Evolutionary conservation across 2,329 filamentous ascomycete genomes (phyloP), one percentile per base, ranked within the genome.

Genomic region (Talaromyces sp.): DNA sequence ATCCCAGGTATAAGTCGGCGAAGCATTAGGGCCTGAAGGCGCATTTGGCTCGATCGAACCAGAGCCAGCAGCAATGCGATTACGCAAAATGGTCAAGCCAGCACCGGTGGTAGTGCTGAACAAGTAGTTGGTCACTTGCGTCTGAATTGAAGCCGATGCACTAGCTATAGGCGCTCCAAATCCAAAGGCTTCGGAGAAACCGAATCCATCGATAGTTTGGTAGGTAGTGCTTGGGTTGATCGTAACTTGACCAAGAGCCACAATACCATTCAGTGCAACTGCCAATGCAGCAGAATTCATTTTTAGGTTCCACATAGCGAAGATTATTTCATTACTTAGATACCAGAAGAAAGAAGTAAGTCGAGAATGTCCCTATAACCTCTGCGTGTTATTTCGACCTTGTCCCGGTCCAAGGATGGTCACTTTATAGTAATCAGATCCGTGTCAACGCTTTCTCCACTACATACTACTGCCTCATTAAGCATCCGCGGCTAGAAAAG

Each of bases 1-100:
- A 35, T 67, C 66, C 66, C 66, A 67, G 16, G 43, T 49, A 57
- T 67, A 67, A 14, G 50, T 22, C 41, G 57, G 61, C 22, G 49
- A 33, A 22, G 27, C 39, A 45, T 47, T 50, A 4, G 66, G 45
- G 10, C 59, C 43, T 24, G 35, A 50, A 11, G 66, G 66, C 33
- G 37, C 33, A 37, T 63, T 64, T 16, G 66, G 66, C 45, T 60
- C 47, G 31, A 67, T 67, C 50, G 49, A 52, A n/a, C 27, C 27
- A 3, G 13, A 27, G 13, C 49, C 49, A 37, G 37, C 59, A 16
- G 47, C 27, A 45, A 67, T 67, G 11, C 60, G 56, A 22, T 67
- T 67, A 16, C 66, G 52, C 39, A 67, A 22, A 27, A 67, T 63
- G 14, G 59, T 63, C 6, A 67, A 58, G 1, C 63, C 66, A 57